Conservation (phyloP, 2,329 filamentous ascomycete genomes). For the Paracamarosporium sp. region DNA sequence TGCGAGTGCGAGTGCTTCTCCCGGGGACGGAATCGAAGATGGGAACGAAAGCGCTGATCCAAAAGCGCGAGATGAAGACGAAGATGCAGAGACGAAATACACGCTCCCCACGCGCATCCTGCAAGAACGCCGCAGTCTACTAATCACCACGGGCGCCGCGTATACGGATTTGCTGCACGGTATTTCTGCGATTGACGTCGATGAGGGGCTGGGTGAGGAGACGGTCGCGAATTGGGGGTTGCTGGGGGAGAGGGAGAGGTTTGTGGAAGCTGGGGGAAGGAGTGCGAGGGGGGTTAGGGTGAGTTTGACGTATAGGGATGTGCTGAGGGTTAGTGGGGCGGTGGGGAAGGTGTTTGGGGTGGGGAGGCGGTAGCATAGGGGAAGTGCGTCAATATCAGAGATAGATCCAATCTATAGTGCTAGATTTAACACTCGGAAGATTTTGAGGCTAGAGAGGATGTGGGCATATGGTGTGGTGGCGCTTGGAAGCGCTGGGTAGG, state of each 20-base stretch:
- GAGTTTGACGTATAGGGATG: conserved; percentile 86
- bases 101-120: conserved; percentile 63
- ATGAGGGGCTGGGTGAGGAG: conserved; percentile 66
- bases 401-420: no score
- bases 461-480: no score
- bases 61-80: conserved; percentile 25
- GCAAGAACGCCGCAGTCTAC: conserved; percentile 82
- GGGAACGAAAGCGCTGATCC: no score
- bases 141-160: conserved; percentile 72
- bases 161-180: conserved; percentile 79
- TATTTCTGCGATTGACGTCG: conserved; percentile 69
- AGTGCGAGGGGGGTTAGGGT: conserved; percentile 68
- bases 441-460: no score
- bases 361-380: conserved; percentile 2
- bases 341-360: conserved; percentile 38
- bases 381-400: no score
- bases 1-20: no score
- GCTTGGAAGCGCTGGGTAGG: no score
- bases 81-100: background rate
- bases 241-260: conserved; percentile 58
- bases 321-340: conserved; percentile 59
- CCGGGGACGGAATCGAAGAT: no score
- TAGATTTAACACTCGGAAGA: no score
- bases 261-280: conserved; percentile 55
- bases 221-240: conserved; percentile 74